Percentiles rank a stretch among this genome's conserved stretches.
These are phyloP conservation scores for Cyclotella atomus DNA, from an alignment of 108 stramenopile species.

Conservation along the genomic window DNA sequence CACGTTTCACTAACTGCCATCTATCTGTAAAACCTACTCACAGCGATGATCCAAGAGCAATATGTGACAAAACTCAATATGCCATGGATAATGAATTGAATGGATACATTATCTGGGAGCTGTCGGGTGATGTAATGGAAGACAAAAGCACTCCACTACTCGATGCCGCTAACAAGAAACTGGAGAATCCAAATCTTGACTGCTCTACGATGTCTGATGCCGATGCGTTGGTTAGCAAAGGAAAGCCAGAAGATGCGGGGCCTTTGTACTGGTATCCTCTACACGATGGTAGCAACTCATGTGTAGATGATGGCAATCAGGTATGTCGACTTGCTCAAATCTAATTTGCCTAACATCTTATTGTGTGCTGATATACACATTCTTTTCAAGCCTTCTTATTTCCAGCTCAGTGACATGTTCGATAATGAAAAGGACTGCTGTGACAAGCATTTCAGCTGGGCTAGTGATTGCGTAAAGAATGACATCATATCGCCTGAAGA, in stretches of 20 bases:
- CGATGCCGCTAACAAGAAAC: constrained; percentile 28
- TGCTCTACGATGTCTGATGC: constrained; percentile 14
- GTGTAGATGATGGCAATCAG: background rate
- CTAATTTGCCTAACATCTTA: background rate
- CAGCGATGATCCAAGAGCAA: constrained; percentile 30
- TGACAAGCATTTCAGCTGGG: constrained; percentile 2
- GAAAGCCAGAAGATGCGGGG: background rate
- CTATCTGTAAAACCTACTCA: no score
- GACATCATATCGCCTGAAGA: background rate
- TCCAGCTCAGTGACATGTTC: background rate
- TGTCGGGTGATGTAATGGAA: constrained; percentile 16
- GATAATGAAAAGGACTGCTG: background rate
- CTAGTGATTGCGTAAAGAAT: background rate
- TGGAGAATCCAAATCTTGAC: constrained; percentile 19
- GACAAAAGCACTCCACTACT: constrained; percentile 37
- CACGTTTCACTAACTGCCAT: no score
- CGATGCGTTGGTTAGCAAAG: background rate
- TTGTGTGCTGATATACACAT: background rate
- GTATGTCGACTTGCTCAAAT: background rate
- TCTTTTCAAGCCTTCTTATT: background rate
- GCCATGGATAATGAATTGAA: constrained; percentile 25
- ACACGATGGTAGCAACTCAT: background rate
- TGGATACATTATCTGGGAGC: constrained; percentile 42
- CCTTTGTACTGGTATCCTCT: background rate
- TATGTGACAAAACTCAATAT: constrained; percentile 27